These are phyloP conservation scores for Ganoderma multipileum DNA, from an alignment of 1,284 basidiomycete genomes.

Conservation along the genomic window DNA sequence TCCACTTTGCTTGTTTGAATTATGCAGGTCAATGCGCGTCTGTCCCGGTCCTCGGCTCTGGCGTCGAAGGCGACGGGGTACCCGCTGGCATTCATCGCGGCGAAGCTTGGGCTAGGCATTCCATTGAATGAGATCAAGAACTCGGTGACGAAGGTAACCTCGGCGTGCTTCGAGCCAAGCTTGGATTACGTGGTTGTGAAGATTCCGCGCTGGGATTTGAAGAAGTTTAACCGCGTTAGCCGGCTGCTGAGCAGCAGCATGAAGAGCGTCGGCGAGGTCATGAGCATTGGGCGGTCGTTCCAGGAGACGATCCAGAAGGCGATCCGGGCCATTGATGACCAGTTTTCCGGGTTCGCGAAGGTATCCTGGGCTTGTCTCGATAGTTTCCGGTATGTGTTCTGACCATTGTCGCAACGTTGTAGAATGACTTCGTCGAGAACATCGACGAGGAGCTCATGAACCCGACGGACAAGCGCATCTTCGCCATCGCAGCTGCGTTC, in stretches of 20 bases:
- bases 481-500: conserved; percentile 91
- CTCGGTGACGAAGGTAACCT: conserved; percentile 95
- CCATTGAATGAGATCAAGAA: conserved; percentile 99
- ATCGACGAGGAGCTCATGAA: conserved; percentile 89
- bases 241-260: conserved; percentile 90
- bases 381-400: background rate
- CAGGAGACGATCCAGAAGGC: conserved; percentile 99
- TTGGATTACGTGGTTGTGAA: conserved; percentile 98
- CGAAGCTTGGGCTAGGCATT: conserved; percentile 96
- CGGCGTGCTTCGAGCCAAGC: conserved; percentile 97
- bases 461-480: conserved; percentile 92
- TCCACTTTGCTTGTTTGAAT: background rate
- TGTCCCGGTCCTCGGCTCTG: conserved; percentile 96
- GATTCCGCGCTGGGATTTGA: conserved; percentile 98
- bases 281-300: conserved; percentile 98
- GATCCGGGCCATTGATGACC: conserved; percentile 95
- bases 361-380: conserved; percentile 45
- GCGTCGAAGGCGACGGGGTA: conserved; percentile 99
- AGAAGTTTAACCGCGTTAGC: conserved; percentile 96
- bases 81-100: conserved; percentile 97
- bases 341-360: conserved; percentile 92
- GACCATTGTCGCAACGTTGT: background rate
- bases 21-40: conserved; percentile 92
- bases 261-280: conserved; percentile 99
- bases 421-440: conserved; percentile 87